Base-by-base conservation (phyloP, 257 asterid genomes). In the Scutellaria baicalensis region DNA sequence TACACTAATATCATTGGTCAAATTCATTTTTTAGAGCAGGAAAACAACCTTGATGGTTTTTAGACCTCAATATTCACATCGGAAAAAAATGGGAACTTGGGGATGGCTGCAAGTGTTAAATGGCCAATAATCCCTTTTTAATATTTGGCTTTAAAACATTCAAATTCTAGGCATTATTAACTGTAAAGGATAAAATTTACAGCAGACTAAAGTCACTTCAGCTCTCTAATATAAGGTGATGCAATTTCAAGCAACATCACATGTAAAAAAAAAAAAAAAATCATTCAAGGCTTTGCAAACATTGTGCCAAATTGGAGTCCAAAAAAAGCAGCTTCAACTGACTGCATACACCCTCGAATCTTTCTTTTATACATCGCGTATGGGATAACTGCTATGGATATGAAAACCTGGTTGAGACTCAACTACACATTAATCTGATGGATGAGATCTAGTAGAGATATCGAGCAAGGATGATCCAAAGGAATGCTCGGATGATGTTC, bases 21-120 rank as follows among this genome's bases (percentile, higher is more conserved):
- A 66, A 38, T 69, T 64, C 76, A 64, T 57, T 69, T 42, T 39
- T 61, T 66, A 33, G 48, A 5, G 8, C 35, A 50, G 49, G 57
- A 33, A 39, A 47, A 20, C 23, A 11, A 54, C 59, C 38, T 56
- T n/a, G n/a, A n/a, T n/a, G n/a, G 14, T 6, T 59, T 49, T 66
- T 35, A 49, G 5, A 23, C 39, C 59, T 58, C 67, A 10, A 27
- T 6, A 60, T 43, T 20, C 16, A n/a, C n/a, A n/a, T n/a, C n/a
- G n/a, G n/a, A n/a, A n/a, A n/a, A n/a, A n/a, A n/a, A n/a, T n/a
- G n/a, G n/a, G n/a, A n/a, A n/a, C n/a, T n/a, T n/a, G n/a, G n/a
- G n/a, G n/a, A n/a, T n/a, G n/a, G n/a, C n/a, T n/a, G n/a, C n/a
- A n/a, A n/a, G n/a, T n/a, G 31, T 23, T 23, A 23, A 23, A 23